Evolutionary conservation across 257 asterid genomes (phyloP), one percentile per base, ranked within the genome.

Genomic region (Mitragyna speciosa): DNA sequence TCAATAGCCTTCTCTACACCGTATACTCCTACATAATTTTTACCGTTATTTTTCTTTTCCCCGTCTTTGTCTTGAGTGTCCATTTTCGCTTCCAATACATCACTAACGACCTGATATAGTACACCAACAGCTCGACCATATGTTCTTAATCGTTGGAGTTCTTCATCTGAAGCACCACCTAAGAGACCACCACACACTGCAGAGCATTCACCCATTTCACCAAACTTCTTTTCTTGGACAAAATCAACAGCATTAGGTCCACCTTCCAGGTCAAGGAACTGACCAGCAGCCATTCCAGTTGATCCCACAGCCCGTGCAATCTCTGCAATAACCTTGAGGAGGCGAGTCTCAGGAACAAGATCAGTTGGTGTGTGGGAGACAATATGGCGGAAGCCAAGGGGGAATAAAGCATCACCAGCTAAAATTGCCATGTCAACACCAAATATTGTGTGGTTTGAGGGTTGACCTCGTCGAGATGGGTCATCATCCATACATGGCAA

Each of bases 401-500:
- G 98, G 84, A 95, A 95, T 80, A 95, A 84, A 73, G 97, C 99
- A 81, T 95, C 99, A 31, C 99, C 98, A 0, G 99, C 98, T 81
- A 95, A 83, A 72, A 95, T 93, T 22, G 99, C 99, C 98, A 95
- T 95, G 71, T 95, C 97, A 56, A 87, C 99, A 9, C 99, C 99
- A 17, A 85, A 93, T 31, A 84, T 77, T 9, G 97, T 91, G 92
- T 95, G 99, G 90, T 89, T 95, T 39, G 99, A 89, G 19, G 98
- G 98, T 64, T 82, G 82, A 59, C 99, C 99, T 76, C 98, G 89
- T 66, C 99, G 90, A 15, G 96, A 93, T 63, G 98, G 93, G 80
- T 92, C 99, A 54, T 95, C 98, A 67, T 95, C 98, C 99, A 95
- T 95, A 92, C 98, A 93, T 22, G 99, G 99, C 78, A 95, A 85